A percentile compares a stretch with the other conserved stretches of the same genome.
phyloP scores from a whole-genome alignment of 1,284 basidiomycete genomes.

The Tilletia walkeri region DNA sequence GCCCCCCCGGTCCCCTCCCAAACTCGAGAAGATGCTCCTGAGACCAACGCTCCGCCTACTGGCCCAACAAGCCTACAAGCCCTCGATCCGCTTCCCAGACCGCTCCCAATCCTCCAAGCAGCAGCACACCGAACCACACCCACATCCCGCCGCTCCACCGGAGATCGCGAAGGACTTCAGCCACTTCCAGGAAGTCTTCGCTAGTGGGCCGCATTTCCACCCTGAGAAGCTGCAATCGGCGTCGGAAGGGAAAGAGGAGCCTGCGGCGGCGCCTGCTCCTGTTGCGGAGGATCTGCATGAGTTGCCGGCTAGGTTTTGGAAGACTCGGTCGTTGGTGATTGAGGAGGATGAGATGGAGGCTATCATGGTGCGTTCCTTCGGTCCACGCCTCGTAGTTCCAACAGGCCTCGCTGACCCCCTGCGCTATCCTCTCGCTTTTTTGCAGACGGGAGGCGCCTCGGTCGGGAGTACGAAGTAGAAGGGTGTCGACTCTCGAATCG shows the following conservation, averaged over 20 bases:
- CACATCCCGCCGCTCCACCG: slow-evolving; percentile 51
- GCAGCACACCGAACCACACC: slow-evolving; percentile 31
- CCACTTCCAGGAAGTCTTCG: slow-evolving; percentile 45
- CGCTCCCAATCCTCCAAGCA: slow-evolving; percentile 19
- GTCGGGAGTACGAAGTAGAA: too few relatives aligned
- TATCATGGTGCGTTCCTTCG: slow-evolving; percentile 41
- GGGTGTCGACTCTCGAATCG: too few relatives aligned
- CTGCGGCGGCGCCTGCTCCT: background rate
- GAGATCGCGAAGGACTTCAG: slow-evolving; percentile 38
- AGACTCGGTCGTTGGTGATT: slow-evolving; percentile 37
- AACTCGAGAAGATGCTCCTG: slow-evolving; percentile 2
- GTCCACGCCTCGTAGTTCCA: background rate
- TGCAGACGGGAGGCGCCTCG: background rate
- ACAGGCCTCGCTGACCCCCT: background rate
- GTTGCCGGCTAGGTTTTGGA: slow-evolving; percentile 50
- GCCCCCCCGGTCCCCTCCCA: background rate
- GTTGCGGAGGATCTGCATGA: slow-evolving; percentile 29
- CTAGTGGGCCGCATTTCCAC: slow-evolving; percentile 51
- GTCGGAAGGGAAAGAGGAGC: background rate
- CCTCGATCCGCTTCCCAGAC: slow-evolving; percentile 45
- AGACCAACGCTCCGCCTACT: slow-evolving; percentile 17
- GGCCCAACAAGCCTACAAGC: slow-evolving; percentile 35
- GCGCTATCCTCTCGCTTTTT: background rate
- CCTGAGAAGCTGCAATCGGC: slow-evolving; percentile 38
- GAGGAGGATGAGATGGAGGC: slow-evolving; percentile 50